A percentile compares a stretch with the other conserved stretches of the same genome.
Evolutionary conservation across 306 rosid genomes (phyloP).

Genomic region (Lablab purpureus): DNA sequence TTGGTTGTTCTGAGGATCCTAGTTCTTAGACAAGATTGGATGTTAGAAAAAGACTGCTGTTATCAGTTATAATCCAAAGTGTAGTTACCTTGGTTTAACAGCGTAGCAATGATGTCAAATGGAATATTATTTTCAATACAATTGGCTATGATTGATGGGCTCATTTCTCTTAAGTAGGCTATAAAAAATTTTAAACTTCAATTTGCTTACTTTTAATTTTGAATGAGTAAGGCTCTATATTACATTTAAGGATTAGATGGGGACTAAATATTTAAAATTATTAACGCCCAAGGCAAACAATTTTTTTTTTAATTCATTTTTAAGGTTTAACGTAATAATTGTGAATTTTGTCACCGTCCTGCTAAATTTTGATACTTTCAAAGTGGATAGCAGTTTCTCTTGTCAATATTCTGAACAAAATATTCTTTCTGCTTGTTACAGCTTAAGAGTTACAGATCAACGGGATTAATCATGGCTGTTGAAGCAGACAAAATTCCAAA

Average conservation of each 20-base stretch:
- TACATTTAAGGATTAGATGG: conserved; percentile 3
- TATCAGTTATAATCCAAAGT: conserved; percentile 4
- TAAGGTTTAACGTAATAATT: conserved; percentile 8
- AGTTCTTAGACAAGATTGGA: not conserved
- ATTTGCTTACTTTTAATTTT: conserved; percentile 7
- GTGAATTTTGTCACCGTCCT: conserved; percentile 35
- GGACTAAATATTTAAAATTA: not conserved
- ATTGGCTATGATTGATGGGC: no score
- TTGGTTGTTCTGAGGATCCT: not conserved
- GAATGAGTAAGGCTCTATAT: not conserved
- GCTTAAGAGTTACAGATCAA: conserved; percentile 62
- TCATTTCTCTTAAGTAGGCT: not conserved
- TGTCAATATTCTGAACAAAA: conserved; percentile 40
- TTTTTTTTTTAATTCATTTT: conserved; percentile 19
- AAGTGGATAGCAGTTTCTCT: conserved; percentile 18
- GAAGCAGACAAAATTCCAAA: conserved; percentile 61
- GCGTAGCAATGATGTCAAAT: conserved; percentile 2
- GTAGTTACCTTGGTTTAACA: conserved; percentile 9
- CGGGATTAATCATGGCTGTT: conserved; percentile 73
- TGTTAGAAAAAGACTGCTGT: not conserved
- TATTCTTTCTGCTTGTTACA: conserved; percentile 44
- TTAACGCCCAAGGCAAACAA: conserved; percentile 7
- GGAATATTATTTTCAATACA: not conserved
- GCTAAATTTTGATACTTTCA: conserved; percentile 6
- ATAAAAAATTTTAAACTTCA: conserved; percentile 1